Percentiles rank a stretch among this genome's conserved stretches.
Conservation (phyloP, 2,329 filamentous ascomycete species). For the Ascocoryne sarcoides region DNA sequence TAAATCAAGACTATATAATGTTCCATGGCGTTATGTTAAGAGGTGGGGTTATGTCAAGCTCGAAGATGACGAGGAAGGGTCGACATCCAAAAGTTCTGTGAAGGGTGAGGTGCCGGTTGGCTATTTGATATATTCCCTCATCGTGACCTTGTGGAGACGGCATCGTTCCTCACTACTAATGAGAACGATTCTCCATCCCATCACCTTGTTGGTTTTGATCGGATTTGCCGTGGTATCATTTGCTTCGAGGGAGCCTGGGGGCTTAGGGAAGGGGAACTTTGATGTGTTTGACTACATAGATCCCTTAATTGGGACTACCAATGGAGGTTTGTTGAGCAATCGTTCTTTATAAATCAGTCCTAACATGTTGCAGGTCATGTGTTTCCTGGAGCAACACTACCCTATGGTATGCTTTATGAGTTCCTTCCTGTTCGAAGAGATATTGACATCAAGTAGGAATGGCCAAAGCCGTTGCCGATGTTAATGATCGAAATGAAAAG, state of each 20-base stretch:
- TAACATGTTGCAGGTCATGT: slow-evolving; percentile 34
- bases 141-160: not conserved
- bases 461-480: slow-evolving; percentile 45
- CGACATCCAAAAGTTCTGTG: no score
- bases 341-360: not conserved
- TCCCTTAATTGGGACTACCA: slow-evolving; percentile 45
- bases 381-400: slow-evolving; percentile 46
- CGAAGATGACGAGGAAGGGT: no score
- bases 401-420: slow-evolving; percentile 34
- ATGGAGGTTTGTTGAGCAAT: slow-evolving; percentile 34
- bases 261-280: slow-evolving; percentile 5
- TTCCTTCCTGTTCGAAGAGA: not conserved
- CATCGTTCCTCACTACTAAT: not conserved
- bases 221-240: not conserved
- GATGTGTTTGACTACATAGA: slow-evolving; percentile 36
- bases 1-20: no score
- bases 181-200: not conserved
- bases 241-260: no score
- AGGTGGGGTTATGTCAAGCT: no score
- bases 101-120: not conserved
- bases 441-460: slow-evolving; percentile 31
- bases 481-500: slow-evolving; percentile 39
- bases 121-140: not conserved
- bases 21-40: no score
- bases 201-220: not conserved